phyloP scores from a whole-genome alignment of 2,329 filamentous ascomycete species.

The Colletotrichum liaoningense region DNA sequence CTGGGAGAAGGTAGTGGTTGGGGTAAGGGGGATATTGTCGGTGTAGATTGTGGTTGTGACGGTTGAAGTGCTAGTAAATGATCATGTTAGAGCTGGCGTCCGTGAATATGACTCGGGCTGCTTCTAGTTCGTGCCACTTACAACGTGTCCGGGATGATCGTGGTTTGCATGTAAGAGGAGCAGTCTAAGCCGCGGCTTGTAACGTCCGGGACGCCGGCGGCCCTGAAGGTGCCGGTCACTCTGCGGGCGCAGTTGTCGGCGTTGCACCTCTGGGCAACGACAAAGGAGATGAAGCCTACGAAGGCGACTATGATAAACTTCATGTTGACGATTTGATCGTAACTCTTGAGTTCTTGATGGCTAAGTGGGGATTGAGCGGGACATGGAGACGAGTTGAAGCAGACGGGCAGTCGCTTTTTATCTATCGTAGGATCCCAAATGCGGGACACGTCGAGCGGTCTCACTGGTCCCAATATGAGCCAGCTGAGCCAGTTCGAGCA shows the following conservation, averaged over 20 bases:
- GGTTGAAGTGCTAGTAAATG: constrained; percentile 11
- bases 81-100: neutral
- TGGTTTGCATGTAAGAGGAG: constrained; percentile 16
- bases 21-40: neutral
- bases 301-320: neutral
- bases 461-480: too few species aligned
- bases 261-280: constrained; percentile 1
- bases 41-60: constrained; percentile 10
- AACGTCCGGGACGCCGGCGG: constrained; percentile 1
- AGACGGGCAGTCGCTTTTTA: neutral
- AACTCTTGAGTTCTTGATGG: neutral
- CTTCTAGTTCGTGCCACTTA: neutral
- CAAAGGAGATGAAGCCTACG: neutral
- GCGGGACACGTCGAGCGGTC: neutral
- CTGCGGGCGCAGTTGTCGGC: constrained; percentile 30
- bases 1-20: neutral
- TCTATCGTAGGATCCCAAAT: neutral
- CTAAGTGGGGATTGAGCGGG: neutral
- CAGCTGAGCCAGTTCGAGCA: too few species aligned
- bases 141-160: constrained; percentile 12
- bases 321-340: neutral
- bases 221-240: constrained; percentile 19
- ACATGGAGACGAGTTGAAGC: neutral
- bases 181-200: constrained; percentile 1
- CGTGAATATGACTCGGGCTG: too few species aligned